Evolutionary conservation across 2,329 filamentous ascomycete genomes (phyloP).

Genomic region (Colletotrichum paranaense): DNA sequence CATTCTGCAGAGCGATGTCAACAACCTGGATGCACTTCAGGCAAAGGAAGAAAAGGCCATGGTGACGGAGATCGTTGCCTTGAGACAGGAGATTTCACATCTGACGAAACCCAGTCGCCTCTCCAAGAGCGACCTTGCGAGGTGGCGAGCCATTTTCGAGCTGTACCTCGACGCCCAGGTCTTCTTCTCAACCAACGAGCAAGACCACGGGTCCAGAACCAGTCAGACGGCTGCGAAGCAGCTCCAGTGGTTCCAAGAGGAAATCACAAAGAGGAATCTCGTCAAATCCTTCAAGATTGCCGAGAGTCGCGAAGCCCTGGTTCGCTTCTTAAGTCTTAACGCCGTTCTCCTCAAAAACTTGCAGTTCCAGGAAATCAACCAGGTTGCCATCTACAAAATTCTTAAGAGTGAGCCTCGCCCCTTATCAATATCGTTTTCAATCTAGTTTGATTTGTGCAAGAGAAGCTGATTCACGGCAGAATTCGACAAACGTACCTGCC

Average conservation of each 20-base stretch:
- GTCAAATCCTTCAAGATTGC: constrained; percentile 72
- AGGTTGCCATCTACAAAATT: constrained; percentile 82
- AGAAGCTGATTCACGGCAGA: constrained; percentile 57
- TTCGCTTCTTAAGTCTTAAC: constrained; percentile 79
- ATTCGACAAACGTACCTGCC: constrained; percentile 86
- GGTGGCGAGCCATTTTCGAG: constrained; percentile 85
- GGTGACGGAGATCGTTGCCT: constrained; percentile 68
- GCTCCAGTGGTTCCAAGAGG: constrained; percentile 77
- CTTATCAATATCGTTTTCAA: background rate
- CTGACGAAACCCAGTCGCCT: constrained; percentile 73
- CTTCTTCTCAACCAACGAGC: constrained; percentile 84
- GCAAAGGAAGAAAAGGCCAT: constrained; percentile 73
- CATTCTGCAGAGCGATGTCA: constrained; percentile 78
- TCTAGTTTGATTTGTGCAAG: constrained; percentile 8
- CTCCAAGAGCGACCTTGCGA: constrained; percentile 74
- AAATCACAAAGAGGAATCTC: constrained; percentile 70
- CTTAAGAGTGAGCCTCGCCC: constrained; percentile 74
- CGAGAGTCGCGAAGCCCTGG: constrained; percentile 72
- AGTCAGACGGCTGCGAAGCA: constrained; percentile 74
- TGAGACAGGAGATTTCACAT: constrained; percentile 73
- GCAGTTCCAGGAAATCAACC: constrained; percentile 87
- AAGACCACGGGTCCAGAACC: constrained; percentile 74
- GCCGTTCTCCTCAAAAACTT: constrained; percentile 80
- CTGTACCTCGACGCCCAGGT: constrained; percentile 83
- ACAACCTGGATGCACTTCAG: constrained; percentile 76